Base-by-base conservation (phyloP, 2,329 filamentous ascomycete species). In the Neofusicoccum parvum region DNA sequence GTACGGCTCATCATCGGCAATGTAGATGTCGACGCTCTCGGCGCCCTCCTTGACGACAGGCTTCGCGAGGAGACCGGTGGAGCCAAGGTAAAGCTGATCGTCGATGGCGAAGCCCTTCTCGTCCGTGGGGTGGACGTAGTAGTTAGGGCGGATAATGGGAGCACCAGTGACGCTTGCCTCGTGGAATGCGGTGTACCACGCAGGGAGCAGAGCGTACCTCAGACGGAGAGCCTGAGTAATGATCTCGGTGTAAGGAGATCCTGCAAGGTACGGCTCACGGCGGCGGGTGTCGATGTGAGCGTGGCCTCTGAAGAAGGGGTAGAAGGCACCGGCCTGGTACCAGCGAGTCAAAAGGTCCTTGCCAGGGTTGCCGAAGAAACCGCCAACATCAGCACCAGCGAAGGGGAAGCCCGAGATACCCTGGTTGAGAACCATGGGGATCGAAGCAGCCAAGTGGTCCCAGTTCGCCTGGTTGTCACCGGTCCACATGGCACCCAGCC, bases 131-230 rank as follows among this genome's bases (percentile, higher is more conserved):
- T 97, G 92, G 1, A 92, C 90, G 81, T 94, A 98, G 81, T 94
- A 96, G 80, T 98, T 93, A 10, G 95, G 94, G 62, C 92, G 87
- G 64, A 99, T 83, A 71, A 99, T 94, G 0, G 95, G 95, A 64
- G 89, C 91, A 46, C 94, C 94, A 54, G 92, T 88, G 15, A 88
- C 84, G 71, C 92, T 90, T 12, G 95, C 92, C 73, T 96, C 88
- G 74, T 94, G 92, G 84, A 99, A 99, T 9, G 94, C 93, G 1
- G 94, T 98, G 78, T 99, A 99, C 94, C 94, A 98, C 1, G 92
- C 88, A 34, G 95, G 95, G 46, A 99, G 85, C 41, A 99, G 85
- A 68, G 90, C 88, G 79, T 99, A 99, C 59, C 95, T 88, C 48
- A 99, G 85, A 39, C 94, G 90, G 48, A 99, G 83, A 1, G 95